phyloP scores from a whole-genome alignment of 768 basidiomycete genomes.

The Rhodosporidiobolus odoratus region DNA sequence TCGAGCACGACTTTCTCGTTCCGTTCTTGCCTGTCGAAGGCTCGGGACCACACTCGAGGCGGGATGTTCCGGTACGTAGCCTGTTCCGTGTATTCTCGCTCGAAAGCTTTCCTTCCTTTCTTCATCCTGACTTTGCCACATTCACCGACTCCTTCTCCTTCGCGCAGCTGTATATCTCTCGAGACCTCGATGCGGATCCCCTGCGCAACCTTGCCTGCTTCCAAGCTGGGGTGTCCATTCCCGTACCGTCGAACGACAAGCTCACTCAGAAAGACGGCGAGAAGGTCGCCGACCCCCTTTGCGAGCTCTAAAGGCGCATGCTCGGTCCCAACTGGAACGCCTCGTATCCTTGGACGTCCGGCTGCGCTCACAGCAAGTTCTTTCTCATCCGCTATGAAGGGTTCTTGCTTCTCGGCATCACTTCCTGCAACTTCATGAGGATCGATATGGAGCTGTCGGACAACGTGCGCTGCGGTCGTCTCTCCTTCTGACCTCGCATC shows the following conservation, averaged over 20 bases:
- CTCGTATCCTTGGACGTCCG: slow-evolving; percentile 7
- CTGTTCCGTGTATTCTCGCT: neutral
- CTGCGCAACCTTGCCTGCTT: neutral
- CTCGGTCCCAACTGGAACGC: slow-evolving; percentile 3
- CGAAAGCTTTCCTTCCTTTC: neutral
- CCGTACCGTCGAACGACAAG: no score
- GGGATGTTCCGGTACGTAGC: neutral
- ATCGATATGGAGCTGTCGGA: slow-evolving; percentile 26
- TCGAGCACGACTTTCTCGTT: slow-evolving; percentile 6
- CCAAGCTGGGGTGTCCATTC: neutral
- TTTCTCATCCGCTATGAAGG: slow-evolving; percentile 18
- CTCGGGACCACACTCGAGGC: neutral
- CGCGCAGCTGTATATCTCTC: neutral
- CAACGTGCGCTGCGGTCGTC: slow-evolving; percentile 21
- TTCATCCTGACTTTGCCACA: neutral
- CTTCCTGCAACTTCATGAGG: slow-evolving; percentile 21
- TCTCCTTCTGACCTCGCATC: neutral
- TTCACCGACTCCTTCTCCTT: neutral
- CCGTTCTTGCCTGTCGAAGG: neutral
- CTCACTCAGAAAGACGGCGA: neutral
- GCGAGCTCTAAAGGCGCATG: neutral
- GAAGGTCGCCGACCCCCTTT: neutral
- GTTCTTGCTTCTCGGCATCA: slow-evolving; percentile 30
- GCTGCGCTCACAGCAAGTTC: slow-evolving; percentile 24
- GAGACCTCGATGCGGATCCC: neutral